These are phyloP conservation scores for Lasiodiplodia sp. DNA, from an alignment of 2,329 filamentous ascomycete species.

Conservation along the genomic window DNA sequence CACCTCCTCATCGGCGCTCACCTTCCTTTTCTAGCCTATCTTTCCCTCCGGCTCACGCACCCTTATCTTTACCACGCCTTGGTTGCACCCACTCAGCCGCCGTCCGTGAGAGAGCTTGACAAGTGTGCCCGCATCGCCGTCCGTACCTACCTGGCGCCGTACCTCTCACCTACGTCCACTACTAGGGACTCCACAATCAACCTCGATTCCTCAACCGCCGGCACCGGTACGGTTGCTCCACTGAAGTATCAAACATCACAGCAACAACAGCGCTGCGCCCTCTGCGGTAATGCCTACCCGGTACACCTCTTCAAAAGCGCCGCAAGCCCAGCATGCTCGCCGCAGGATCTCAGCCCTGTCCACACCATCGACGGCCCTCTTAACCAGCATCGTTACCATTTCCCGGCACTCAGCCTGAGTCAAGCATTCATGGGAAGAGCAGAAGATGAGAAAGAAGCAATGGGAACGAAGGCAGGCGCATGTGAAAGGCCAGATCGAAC, in stretches of 20 bases:
- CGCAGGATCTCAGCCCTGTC: not conserved
- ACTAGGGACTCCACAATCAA: too few relatives aligned
- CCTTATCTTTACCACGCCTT: constrained; percentile 41
- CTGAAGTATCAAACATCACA: not conserved
- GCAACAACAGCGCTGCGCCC: constrained; percentile 37
- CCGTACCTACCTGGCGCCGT: constrained; percentile 37
- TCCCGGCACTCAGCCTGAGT: not conserved
- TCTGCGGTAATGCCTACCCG: constrained; percentile 43
- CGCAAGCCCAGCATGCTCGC: constrained; percentile 40
- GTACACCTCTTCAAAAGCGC: constrained; percentile 41
- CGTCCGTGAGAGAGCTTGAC: constrained; percentile 32
- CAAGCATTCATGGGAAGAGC: not conserved
- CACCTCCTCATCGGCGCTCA: constrained; percentile 42
- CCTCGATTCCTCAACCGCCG: not conserved
- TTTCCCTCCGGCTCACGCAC: constrained; percentile 49
- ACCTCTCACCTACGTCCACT: constrained; percentile 9
- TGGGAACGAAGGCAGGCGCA: not conserved
- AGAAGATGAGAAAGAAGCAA: not conserved
- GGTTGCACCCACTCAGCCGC: constrained; percentile 33
- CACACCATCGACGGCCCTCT: not conserved
- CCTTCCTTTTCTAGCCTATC: constrained; percentile 46
- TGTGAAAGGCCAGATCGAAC: not conserved
- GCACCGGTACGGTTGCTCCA: too few relatives aligned
- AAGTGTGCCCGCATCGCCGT: constrained; percentile 43
- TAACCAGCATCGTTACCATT: not conserved